These are phyloP conservation scores for Pleurotus djamor DNA, from an alignment of 768 basidiomycete genomes.

Conservation along the genomic window DNA sequence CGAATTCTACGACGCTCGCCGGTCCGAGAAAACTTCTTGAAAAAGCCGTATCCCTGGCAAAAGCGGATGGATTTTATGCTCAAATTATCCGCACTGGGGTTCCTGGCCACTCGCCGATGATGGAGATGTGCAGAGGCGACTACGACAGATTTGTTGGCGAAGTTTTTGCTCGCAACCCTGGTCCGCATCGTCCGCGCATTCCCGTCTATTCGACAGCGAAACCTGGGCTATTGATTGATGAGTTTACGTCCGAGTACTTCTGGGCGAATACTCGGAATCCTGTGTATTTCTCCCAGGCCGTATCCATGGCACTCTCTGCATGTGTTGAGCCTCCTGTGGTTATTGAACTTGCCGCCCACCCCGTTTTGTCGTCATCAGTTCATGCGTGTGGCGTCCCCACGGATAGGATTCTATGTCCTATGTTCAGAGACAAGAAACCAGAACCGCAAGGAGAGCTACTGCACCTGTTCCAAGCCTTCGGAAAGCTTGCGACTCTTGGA, in stretches of 20 bases:
- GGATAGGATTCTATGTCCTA: background rate
- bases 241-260: slow-evolving; percentile 33
- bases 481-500: background rate
- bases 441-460: background rate
- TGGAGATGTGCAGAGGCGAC: slow-evolving; percentile 28
- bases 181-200: slow-evolving; percentile 19
- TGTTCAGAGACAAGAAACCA: background rate
- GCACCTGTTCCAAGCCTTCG: background rate
- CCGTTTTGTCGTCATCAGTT: slow-evolving; percentile 9
- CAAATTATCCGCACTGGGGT: slow-evolving; percentile 30
- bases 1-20: slow-evolving; percentile 32
- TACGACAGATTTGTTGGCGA: slow-evolving; percentile 23
- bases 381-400: background rate
- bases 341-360: slow-evolving; percentile 37
- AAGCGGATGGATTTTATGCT: slow-evolving; percentile 26
- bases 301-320: slow-evolving; percentile 15
- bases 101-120: slow-evolving; percentile 35
- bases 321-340: slow-evolving; percentile 20
- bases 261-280: slow-evolving; percentile 35
- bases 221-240: slow-evolving; percentile 16
- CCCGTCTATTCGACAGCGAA: slow-evolving; percentile 34
- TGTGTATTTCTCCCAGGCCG: slow-evolving; percentile 32
- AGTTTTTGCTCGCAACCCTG: slow-evolving; percentile 31
- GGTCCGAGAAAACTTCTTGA: slow-evolving; percentile 26
- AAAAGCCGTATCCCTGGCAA: slow-evolving; percentile 23